A percentile compares a stretch with the other conserved stretches of the same genome.
Conservation (phyloP, 75 land plant species). For the Pinus tabuliformis region DNA sequence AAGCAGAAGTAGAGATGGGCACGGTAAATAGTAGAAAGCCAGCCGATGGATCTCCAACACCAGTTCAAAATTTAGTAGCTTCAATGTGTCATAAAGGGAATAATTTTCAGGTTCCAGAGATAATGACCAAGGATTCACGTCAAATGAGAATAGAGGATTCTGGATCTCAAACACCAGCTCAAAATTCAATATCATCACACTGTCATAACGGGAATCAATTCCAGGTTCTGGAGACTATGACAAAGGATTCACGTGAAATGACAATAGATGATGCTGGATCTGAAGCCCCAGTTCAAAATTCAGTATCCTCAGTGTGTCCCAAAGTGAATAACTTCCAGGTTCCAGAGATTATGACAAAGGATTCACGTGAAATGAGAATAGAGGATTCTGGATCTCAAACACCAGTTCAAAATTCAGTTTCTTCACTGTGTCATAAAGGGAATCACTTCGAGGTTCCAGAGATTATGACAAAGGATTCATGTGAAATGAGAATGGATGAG, state of each 20-base stretch:
- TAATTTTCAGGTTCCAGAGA: neutral
- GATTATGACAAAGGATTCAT: neutral
- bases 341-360: neutral
- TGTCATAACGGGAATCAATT: neutral
- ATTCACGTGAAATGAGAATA: neutral
- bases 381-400: neutral
- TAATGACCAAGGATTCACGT: neutral
- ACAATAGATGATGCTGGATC: neutral
- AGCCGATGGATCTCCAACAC: neutral
- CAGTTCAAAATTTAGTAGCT: neutral
- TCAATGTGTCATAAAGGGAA: neutral
- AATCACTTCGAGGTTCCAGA: neutral
- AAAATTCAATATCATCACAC: neutral
- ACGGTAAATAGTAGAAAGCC: neutral
- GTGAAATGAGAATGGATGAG: neutral
- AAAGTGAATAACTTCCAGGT: neutral
- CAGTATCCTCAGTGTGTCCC: neutral
- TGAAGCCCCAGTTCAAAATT: neutral
- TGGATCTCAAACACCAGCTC: neutral
- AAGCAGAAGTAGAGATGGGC: neutral
- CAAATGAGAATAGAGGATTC: neutral
- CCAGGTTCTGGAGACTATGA: neutral
- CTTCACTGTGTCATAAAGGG: neutral
- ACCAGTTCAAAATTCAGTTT: neutral
- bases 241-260: neutral